These are phyloP conservation scores for Cryptococcus jaspeensis DNA, from an alignment of 1,284 basidiomycete species.

Conservation along the genomic window DNA sequence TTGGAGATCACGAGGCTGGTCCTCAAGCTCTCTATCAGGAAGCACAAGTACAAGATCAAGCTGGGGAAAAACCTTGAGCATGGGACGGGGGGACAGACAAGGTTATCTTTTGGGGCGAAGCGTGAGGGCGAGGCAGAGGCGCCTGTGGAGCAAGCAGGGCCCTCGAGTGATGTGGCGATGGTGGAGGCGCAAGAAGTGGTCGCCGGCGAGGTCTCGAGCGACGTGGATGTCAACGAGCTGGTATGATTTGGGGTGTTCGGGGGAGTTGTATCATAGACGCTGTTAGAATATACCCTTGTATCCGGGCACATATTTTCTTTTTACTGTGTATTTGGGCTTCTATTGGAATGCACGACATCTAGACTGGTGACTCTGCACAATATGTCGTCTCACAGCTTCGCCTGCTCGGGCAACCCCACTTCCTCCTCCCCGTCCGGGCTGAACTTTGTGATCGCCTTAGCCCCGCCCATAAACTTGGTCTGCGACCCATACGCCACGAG, in stretches of 20 bases:
- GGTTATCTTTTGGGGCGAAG: too few species aligned
- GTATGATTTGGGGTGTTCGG: too few species aligned
- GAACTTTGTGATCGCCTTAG: conserved; percentile 27
- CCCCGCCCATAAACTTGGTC: conserved; percentile 48
- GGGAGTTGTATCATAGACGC: too few species aligned
- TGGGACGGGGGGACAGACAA: too few species aligned
- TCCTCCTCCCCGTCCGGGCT: conserved; percentile 40
- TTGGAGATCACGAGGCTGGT: conserved; percentile 8
- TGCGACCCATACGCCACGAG: conserved; percentile 50
- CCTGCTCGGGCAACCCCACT: conserved; percentile 17
- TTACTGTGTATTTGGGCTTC: neutral
- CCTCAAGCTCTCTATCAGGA: conserved; percentile 5
- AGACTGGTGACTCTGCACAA: neutral
- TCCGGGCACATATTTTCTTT: neutral
- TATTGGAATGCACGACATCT: too few species aligned
- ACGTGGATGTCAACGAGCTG: too few species aligned
- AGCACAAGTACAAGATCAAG: conserved; percentile 6
- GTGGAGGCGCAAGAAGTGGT: too few species aligned
- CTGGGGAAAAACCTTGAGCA: conserved; percentile 8
- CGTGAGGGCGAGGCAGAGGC: too few species aligned
- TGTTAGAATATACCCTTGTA: neutral
- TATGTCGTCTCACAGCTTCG: conserved; percentile 18
- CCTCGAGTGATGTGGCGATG: too few species aligned
- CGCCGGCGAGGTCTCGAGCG: too few species aligned
- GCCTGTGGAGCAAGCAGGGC: too few species aligned